Conservation (phyloP, 306 rosid genomes). For the Acacia crassicarpa region DNA sequence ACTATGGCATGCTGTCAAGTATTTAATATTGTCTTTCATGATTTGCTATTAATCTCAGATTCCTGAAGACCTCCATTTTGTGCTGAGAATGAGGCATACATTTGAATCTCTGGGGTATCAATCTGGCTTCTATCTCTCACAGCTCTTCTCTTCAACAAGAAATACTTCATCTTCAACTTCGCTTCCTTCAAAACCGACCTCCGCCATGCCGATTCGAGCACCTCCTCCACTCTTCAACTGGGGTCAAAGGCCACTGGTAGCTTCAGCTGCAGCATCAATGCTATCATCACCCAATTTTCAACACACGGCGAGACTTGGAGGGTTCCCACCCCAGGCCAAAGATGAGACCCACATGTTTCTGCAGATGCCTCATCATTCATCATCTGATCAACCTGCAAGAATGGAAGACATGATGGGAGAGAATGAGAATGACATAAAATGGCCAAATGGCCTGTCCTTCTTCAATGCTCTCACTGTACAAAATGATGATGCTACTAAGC, state of each 20-base stretch:
- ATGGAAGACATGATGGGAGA: conserved; percentile 81
- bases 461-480: conserved; percentile 88
- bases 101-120: conserved; percentile 96
- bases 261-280: conserved; percentile 61
- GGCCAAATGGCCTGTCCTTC: conserved; percentile 93
- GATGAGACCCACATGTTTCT: conserved; percentile 83
- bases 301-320: conserved; percentile 55
- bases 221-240: conserved; percentile 81
- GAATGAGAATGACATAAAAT: conserved; percentile 81
- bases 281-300: conserved; percentile 74
- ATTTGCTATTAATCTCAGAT: conserved; percentile 52
- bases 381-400: conserved; percentile 53
- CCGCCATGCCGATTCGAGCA: conserved; percentile 70
- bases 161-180: conserved; percentile 64
- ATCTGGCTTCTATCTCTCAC: conserved; percentile 91
- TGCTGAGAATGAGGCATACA: conserved; percentile 99
- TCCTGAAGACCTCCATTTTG: conserved; percentile 96
- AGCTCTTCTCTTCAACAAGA: conserved; percentile 88
- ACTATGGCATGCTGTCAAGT: background rate
- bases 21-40: background rate
- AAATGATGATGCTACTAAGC: conserved; percentile 76
- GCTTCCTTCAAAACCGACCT: conserved; percentile 68
- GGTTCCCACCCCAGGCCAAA: conserved; percentile 69
- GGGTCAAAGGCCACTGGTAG: conserved; percentile 74
- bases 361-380: conserved; percentile 53